Evolutionary conservation across 805 yeast genomes (phyloP).

Genomic region (Dipodascus albidus): DNA sequence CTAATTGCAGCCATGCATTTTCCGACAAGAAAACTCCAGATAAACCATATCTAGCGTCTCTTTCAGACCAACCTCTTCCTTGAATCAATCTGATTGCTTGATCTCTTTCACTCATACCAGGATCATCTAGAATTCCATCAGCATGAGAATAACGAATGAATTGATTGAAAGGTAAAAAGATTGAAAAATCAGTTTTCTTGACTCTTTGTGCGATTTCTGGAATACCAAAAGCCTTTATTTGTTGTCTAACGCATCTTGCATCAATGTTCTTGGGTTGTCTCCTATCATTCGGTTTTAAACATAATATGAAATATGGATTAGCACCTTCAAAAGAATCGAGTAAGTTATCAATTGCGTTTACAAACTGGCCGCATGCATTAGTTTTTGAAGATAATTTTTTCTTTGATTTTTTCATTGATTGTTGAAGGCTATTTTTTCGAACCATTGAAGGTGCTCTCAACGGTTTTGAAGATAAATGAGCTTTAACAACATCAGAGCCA

Average conservation of each 20-base stretch:
- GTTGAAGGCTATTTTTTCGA: conserved; percentile 11
- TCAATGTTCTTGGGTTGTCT: conserved; percentile 28
- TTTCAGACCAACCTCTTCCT: conserved; percentile 24
- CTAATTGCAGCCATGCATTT: conserved; percentile 29
- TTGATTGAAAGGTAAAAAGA: conserved; percentile 30
- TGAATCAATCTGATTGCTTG: conserved; percentile 20
- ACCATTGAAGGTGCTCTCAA: conserved; percentile 28
- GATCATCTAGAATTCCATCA: conserved; percentile 10
- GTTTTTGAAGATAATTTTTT: conserved; percentile 6
- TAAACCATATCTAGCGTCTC: conserved; percentile 29
- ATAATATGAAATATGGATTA: conserved; percentile 30
- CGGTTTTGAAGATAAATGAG: conserved; percentile 30
- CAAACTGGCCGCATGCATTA: conserved; percentile 25
- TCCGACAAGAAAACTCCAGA: conserved; percentile 32
- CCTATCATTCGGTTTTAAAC: conserved; percentile 32
- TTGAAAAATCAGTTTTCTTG: conserved; percentile 26
- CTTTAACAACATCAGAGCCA: conserved; percentile 24
- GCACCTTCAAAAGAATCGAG: conserved; percentile 28
- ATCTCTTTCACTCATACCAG: conserved; percentile 22
- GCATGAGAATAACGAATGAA: conserved; percentile 21
- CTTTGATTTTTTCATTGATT: not conserved
- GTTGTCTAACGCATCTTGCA: conserved; percentile 33
- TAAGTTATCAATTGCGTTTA: conserved; percentile 24
- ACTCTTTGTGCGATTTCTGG: conserved; percentile 31
- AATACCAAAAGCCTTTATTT: conserved; percentile 29